Conservation (phyloP, 2,329 filamentous ascomycete genomes). For the Myriosclerotinia scirpicola region DNA sequence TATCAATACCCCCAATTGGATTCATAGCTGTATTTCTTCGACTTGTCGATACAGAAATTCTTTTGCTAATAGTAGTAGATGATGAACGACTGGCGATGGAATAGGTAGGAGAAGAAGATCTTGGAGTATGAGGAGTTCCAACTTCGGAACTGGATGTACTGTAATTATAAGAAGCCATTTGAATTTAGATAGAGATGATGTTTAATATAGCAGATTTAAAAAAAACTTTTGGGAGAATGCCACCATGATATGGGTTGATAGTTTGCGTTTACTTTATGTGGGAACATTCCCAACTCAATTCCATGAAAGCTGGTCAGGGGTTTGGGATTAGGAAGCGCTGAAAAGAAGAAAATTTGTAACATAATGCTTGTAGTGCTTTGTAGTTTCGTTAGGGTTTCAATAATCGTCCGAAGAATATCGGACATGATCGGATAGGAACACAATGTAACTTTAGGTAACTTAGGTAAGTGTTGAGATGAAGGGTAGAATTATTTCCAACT, state of each 20-base stretch:
- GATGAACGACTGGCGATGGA: not conserved
- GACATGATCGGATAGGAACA: not conserved
- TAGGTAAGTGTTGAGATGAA: not conserved
- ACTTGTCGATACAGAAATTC: slow-evolving; percentile 37
- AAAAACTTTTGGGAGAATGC: slow-evolving; percentile 22
- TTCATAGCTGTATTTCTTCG: slow-evolving; percentile 35
- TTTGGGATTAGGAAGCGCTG: not conserved
- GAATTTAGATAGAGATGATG: slow-evolving; percentile 4
- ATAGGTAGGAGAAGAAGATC: slow-evolving; percentile 35
- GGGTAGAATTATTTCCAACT: not conserved
- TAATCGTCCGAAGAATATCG: slow-evolving; percentile 14
- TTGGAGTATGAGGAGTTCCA: slow-evolving; percentile 18
- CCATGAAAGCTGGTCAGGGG: not conserved
- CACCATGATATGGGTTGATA: slow-evolving; percentile 31
- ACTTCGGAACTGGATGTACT: slow-evolving; percentile 35
- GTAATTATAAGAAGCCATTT: slow-evolving; percentile 38
- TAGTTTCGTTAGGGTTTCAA: slow-evolving; percentile 39
- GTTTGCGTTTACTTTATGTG: slow-evolving; percentile 27
- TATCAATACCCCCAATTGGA: slow-evolving; percentile 47
- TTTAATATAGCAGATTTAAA: slow-evolving; percentile 12
- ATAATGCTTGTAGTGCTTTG: slow-evolving; percentile 26
- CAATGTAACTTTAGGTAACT: too few species aligned
- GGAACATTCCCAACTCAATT: slow-evolving; percentile 27
- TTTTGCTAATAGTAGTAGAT: slow-evolving; percentile 30
- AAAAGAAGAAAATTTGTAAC: slow-evolving; percentile 28